phyloP scores from a whole-genome alignment of 805 yeast species.

The Yueomyces sp. region DNA sequence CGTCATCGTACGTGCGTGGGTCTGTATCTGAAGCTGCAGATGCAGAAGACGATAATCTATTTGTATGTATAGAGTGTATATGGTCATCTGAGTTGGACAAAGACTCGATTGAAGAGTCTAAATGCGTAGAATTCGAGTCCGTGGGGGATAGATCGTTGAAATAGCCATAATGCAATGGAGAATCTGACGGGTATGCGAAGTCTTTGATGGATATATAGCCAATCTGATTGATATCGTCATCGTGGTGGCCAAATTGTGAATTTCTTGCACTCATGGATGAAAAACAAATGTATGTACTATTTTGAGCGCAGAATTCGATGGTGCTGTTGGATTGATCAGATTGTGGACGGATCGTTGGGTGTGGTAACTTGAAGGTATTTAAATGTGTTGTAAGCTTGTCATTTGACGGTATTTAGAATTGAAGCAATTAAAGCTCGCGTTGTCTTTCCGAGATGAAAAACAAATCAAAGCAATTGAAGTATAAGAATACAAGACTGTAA shows the following conservation, averaged over 20 bases:
- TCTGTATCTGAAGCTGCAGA: conserved; percentile 14
- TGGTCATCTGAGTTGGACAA: conserved; percentile 23
- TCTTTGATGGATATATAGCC: conserved; percentile 51
- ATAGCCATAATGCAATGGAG: conserved; percentile 62
- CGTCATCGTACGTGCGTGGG: not conserved
- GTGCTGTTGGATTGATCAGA: no score
- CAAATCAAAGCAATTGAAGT: no score
- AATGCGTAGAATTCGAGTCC: conserved; percentile 33
- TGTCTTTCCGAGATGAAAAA: no score
- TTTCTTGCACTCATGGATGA: no score
- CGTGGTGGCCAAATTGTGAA: not conserved
- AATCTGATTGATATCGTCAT: conserved; percentile 1
- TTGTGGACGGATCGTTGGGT: no score
- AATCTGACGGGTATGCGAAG: conserved; percentile 60
- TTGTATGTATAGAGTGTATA: not conserved
- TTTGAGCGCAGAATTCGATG: no score
- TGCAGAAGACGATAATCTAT: conserved; percentile 2
- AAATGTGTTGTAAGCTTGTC: no score
- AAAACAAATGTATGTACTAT: no score
- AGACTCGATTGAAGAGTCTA: conserved; percentile 63
- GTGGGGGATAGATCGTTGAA: conserved; percentile 31
- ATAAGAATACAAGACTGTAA: no score
- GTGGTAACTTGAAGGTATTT: no score
- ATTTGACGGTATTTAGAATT: no score
- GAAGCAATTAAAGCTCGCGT: no score